phyloP scores from a whole-genome alignment of 2,329 filamentous ascomycete species.

The Hypoxylon sp. region DNA sequence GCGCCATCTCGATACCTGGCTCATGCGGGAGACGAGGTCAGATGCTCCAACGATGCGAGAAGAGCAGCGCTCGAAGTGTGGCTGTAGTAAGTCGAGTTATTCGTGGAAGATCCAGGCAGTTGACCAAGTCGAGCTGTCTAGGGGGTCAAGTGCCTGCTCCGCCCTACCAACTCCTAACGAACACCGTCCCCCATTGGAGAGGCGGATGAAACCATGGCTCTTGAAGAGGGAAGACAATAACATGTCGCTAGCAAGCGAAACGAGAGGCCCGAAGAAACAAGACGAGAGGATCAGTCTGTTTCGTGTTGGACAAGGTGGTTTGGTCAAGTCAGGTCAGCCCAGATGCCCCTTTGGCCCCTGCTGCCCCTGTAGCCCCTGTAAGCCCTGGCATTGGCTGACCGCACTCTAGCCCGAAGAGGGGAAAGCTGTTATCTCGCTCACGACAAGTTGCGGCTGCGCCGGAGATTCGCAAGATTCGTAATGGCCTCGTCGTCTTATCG shows the following conservation, averaged over 20 bases:
- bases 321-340: constrained; percentile 7
- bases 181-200: not conserved
- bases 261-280: not conserved
- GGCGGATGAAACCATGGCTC: constrained; percentile 11
- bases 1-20: not conserved
- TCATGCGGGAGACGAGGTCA: no score
- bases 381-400: no score
- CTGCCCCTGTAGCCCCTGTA: no score
- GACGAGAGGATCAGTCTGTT: constrained; percentile 6
- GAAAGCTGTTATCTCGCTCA: constrained; percentile 1
- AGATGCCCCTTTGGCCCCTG: constrained; percentile 24
- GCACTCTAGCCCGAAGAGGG: no score
- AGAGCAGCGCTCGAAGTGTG: not conserved
- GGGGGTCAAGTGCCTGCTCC: not conserved
- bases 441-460: constrained; percentile 33
- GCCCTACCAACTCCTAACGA: no score
- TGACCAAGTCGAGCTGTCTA: not conserved
- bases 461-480: constrained; percentile 25
- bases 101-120: not conserved
- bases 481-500: constrained; percentile 23
- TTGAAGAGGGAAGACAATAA: not conserved
- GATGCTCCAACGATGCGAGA: not conserved
- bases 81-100: not conserved
- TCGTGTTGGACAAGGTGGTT: constrained; percentile 19
- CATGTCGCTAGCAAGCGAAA: constrained; percentile 3